Evolutionary conservation across 345 rosid genomes (phyloP).

Genomic region (Rhodamnia argentea): DNA sequence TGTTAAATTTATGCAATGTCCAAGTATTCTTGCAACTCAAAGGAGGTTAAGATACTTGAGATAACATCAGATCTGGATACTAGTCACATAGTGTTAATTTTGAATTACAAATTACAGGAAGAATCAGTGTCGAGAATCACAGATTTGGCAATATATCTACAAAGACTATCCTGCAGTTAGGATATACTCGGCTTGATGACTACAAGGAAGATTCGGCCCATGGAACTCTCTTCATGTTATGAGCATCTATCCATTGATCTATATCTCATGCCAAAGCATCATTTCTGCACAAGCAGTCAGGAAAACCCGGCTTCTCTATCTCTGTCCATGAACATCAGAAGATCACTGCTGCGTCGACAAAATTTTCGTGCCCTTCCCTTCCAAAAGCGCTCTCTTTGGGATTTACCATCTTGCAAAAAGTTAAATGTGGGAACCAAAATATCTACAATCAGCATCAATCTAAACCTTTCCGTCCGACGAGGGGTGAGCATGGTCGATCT

Average conservation of each 20-base stretch:
- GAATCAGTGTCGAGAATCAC: background rate
- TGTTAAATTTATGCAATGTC: background rate
- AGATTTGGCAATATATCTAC: background rate
- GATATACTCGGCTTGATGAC: background rate
- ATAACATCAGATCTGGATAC: background rate
- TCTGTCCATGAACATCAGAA: background rate
- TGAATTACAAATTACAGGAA: background rate
- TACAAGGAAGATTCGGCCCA: background rate
- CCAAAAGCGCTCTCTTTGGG: background rate
- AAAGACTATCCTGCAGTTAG: background rate
- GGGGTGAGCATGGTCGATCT: conserved; percentile 19
- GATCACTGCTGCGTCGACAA: background rate
- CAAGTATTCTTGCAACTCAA: background rate
- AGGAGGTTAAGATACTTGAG: background rate
- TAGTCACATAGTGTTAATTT: background rate
- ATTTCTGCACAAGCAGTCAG: background rate
- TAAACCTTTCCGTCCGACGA: conserved; percentile 51
- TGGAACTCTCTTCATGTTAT: background rate
- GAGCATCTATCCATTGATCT: background rate
- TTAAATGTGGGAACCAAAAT: background rate
- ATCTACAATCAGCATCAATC: background rate
- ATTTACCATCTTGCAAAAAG: background rate
- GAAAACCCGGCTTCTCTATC: background rate
- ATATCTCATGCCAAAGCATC: background rate
- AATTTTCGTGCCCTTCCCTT: background rate